Evolutionary conservation across 2,329 filamentous ascomycete genomes (phyloP), one percentile per base, ranked within the genome.

Genomic region (Herpotrichia juniperi): DNA sequence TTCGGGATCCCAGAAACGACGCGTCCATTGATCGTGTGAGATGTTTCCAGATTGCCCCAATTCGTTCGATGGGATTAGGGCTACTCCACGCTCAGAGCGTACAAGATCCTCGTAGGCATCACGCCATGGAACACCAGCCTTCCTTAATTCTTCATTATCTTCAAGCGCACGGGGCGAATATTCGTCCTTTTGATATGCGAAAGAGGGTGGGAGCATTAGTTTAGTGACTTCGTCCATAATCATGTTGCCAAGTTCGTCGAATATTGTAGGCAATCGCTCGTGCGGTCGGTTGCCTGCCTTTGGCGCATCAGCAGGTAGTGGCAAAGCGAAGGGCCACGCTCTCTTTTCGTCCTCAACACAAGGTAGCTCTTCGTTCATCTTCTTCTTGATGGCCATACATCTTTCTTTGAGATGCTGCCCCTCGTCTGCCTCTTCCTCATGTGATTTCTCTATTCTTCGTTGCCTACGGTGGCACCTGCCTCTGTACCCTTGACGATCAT

Each of bases 61-160:
- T 17, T 50, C 25, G 9, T 57, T 42, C 11, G 31, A 1, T 5
- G 58, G 50, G 3, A 63, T 62, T 16, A 65, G 49, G 21, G 54
- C 47, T 12, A 43, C 34, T 12, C 61, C 56, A 19, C 58, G 50
- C 34, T 64, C 54, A 4, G 81, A 71, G 42, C 76, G 76, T 14
- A 86, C 58, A 9, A 87, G 74, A 58, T 87, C 84, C 59, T 86
- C 83, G 58, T 84, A 86, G 0, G 84, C 83, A 45, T 81, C 79
- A 14, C 81, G 76, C 83, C 83, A 85, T 26, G 75, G 74, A 42
- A 72, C 58, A 57, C 74, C 68, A 50, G 72, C 49, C 39, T 67
- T 55, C 66, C 72, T 24, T 61, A 76, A 43, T 54, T 67, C 31
- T 34, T 71, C 64, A 53, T 81, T 72, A n/a, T 74, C 68, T 58